A percentile compares a stretch with the other conserved stretches of the same genome.
These are phyloP conservation scores for Microsporum ferrugineum DNA, from an alignment of 2,329 filamentous ascomycete species.

Conservation along the genomic window DNA sequence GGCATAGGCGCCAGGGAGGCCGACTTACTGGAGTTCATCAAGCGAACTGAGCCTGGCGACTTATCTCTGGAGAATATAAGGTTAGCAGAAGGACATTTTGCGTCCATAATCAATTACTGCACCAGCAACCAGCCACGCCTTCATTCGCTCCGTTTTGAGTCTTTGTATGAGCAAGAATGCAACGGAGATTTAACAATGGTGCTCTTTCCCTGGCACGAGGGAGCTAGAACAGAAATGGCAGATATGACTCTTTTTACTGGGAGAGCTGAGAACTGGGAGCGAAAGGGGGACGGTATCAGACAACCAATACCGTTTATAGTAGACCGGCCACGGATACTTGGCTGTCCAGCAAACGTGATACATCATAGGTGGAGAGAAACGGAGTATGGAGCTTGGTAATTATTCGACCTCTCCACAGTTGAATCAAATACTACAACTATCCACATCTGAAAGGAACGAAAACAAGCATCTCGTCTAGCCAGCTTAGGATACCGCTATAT, in stretches of 20 bases:
- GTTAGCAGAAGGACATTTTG: not conserved
- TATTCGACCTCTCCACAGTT: not conserved
- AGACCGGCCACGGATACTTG: not conserved
- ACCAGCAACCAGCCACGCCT: not conserved
- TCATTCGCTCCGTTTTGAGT: not conserved
- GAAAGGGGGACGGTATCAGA: not conserved
- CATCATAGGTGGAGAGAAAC: not conserved
- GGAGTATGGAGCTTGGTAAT: not conserved
- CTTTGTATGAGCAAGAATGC: not conserved
- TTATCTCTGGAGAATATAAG: not conserved
- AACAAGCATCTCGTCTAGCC: too few species aligned
- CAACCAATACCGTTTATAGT: not conserved
- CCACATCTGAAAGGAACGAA: too few species aligned
- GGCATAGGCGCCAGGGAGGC: not conserved
- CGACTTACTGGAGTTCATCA: not conserved
- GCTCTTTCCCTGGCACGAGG: not conserved
- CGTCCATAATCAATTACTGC: not conserved
- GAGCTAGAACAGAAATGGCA: not conserved
- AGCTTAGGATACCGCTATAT: too few species aligned
- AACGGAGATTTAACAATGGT: not conserved
- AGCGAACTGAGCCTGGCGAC: not conserved
- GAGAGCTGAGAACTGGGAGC: not conserved
- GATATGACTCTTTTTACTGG: not conserved
- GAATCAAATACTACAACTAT: too few species aligned
- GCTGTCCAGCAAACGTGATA: not conserved